Percentiles rank a stretch among this genome's conserved stretches.
phyloP scores from a whole-genome alignment of 176 grass and related monocot genomes.

The Aegilops sharonensis region DNA sequence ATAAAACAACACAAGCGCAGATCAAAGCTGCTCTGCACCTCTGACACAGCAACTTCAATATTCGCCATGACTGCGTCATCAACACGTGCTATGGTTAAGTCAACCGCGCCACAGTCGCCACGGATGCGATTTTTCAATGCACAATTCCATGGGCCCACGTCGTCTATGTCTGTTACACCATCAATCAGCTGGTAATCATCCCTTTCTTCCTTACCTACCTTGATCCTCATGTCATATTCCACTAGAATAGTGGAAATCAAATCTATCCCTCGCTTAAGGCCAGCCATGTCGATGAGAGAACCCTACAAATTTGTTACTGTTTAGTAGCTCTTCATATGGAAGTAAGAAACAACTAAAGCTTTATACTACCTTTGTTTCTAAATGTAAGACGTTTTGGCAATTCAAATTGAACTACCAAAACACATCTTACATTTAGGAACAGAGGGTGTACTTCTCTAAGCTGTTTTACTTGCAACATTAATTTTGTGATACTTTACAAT shows the following conservation, averaged over 20 bases:
- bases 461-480: not conserved
- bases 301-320: conserved; percentile 10
- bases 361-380: not conserved
- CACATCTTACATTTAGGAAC: too few species aligned
- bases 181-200: conserved; percentile 27
- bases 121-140: not conserved
- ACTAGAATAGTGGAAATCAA: not conserved
- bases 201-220: not conserved
- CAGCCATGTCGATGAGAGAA: conserved; percentile 17
- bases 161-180: not conserved
- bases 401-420: too few species aligned
- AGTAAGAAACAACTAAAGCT: not conserved
- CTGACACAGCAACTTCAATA: not conserved
- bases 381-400: too few species aligned
- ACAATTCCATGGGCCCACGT: not conserved
- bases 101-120: not conserved
- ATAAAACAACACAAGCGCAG: not conserved
- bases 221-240: conserved; percentile 24
- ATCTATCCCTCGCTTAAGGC: conserved; percentile 25
- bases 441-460: not conserved
- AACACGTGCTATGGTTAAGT: not conserved
- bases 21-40: not conserved
- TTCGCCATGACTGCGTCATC: not conserved
- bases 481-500: not conserved
- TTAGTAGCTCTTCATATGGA: not conserved